Conservation (phyloP, 176 grass and related monocot species). For the Themeda triandra region DNA sequence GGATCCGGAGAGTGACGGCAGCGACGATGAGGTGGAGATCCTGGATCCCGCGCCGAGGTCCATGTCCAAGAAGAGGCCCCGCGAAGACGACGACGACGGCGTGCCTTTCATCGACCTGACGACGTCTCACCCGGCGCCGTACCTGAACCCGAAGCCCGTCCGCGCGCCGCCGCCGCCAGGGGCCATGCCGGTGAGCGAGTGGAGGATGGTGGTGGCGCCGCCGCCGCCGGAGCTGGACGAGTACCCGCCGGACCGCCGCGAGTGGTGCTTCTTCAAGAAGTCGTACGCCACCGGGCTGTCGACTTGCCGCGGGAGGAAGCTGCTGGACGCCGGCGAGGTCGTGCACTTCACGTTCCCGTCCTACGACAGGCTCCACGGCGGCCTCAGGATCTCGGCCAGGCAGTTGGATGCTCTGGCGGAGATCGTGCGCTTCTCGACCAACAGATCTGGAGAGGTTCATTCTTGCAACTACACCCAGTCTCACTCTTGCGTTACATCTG, state of each 20-base stretch:
- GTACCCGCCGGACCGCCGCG: constrained; percentile 40
- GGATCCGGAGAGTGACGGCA: background rate
- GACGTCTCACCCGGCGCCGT: constrained; percentile 47
- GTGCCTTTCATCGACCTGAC: constrained; percentile 25
- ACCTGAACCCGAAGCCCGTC: constrained; percentile 48
- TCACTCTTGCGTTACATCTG: background rate
- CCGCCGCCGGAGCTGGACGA: constrained; percentile 55
- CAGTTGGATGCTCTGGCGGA: constrained; percentile 36
- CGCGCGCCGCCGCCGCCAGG: constrained; percentile 29
- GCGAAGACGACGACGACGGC: constrained; percentile 1
- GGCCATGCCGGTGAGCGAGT: constrained; percentile 28
- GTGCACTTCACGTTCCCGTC: constrained; percentile 79
- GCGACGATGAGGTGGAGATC: background rate
- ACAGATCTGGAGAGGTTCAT: constrained; percentile 79
- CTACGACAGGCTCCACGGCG: background rate
- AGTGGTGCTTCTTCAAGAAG: constrained; percentile 67
- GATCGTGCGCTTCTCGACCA: constrained; percentile 89
- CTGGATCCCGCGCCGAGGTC: constrained; percentile 5
- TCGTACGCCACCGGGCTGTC: constrained; percentile 63
- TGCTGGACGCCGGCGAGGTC: constrained; percentile 60
- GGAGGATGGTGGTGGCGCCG: constrained; percentile 33
- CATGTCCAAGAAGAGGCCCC: constrained; percentile 31
- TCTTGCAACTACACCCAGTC: background rate
- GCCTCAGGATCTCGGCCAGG: constrained; percentile 40
- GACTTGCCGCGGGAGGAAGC: constrained; percentile 59